These are phyloP conservation scores for Malus domestica DNA, from an alignment of 306 rosid species.

Conservation along the genomic window ASM211411v1 NC_041801.1:12002001-12002500, in stretches of 20 bases:
- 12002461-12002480: neutral
- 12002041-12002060: neutral
- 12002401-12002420: neutral
- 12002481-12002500: neutral
- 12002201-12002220: neutral
- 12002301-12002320: neutral
- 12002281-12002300: neutral
- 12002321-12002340: neutral
- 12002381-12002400: no score
- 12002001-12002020: neutral
- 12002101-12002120: neutral
- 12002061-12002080: neutral
- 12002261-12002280: neutral
- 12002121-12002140: neutral
- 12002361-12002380: neutral
- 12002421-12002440: conserved; percentile 3
- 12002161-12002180: neutral
- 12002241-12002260: neutral
- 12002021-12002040: neutral
- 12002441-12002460: neutral
- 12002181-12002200: neutral
- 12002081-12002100: neutral
- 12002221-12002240: neutral
- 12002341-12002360: neutral
- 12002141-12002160: neutral